Conservation (phyloP, 2,329 filamentous ascomycete genomes). For the Bertia moriformis region DNA sequence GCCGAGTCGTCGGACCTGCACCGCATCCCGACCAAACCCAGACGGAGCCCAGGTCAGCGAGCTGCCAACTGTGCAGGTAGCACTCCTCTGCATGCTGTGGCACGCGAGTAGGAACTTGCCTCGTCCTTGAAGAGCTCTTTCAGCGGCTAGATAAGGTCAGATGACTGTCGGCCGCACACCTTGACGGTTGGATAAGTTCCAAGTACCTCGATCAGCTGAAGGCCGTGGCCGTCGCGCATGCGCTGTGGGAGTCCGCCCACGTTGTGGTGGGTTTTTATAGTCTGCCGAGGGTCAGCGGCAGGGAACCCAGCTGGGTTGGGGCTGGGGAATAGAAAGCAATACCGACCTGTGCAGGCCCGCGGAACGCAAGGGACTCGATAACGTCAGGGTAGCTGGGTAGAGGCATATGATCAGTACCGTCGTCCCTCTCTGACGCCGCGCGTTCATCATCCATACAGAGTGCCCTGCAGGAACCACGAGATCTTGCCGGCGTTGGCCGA, state of each 20-base stretch:
- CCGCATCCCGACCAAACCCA: slow-evolving; percentile 29
- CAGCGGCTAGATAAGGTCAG: slow-evolving; percentile 64
- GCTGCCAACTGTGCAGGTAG: slow-evolving; percentile 26
- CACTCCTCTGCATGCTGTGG: slow-evolving; percentile 13
- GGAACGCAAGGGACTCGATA: slow-evolving; percentile 34
- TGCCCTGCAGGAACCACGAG: slow-evolving; percentile 77
- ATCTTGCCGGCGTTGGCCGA: slow-evolving; percentile 60
- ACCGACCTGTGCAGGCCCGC: slow-evolving; percentile 23
- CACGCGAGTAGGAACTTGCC: slow-evolving; percentile 30
- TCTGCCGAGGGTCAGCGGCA: too few relatives aligned
- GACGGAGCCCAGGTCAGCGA: slow-evolving; percentile 23
- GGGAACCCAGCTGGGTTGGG: too few relatives aligned
- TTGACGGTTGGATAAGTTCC: too few relatives aligned
- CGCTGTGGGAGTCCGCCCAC: slow-evolving; percentile 25
- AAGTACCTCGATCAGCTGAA: slow-evolving; percentile 65
- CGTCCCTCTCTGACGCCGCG: too few relatives aligned
- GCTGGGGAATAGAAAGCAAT: too few relatives aligned
- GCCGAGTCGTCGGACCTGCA: too few relatives aligned
- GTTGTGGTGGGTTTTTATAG: too few relatives aligned
- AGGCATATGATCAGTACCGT: too few relatives aligned
- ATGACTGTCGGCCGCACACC: slow-evolving; percentile 13
- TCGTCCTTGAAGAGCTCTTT: slow-evolving; percentile 76
- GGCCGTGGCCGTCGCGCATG: slow-evolving; percentile 14
- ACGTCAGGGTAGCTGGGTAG: too few relatives aligned
- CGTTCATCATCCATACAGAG: too few relatives aligned